phyloP scores from a whole-genome alignment of 257 asterid species.

The Knoxia roxburghii region DNA sequence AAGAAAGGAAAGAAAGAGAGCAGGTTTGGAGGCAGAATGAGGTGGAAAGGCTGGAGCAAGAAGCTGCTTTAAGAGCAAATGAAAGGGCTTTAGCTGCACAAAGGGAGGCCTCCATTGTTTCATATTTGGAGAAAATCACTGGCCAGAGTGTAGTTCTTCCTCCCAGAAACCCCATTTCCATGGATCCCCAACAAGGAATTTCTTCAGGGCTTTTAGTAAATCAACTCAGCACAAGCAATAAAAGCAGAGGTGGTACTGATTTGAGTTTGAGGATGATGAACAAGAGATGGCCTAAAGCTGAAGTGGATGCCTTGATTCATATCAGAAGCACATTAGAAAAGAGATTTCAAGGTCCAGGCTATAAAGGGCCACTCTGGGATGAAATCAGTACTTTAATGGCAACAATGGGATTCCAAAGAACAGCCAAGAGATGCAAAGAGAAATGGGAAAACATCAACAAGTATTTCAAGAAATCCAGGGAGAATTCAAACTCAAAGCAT shows the following conservation, averaged over 20 bases:
- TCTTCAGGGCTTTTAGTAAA: background rate
- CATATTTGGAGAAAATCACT: conserved; percentile 53
- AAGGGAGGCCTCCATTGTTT: conserved; percentile 47
- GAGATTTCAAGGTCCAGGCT: conserved; percentile 11
- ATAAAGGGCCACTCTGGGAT: conserved; percentile 22
- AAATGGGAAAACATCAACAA: conserved; percentile 68
- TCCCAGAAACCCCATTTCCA: background rate
- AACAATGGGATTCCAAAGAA: conserved; percentile 37
- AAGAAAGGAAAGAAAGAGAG: conserved; percentile 47
- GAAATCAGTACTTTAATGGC: conserved; percentile 22
- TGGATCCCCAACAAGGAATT: background rate
- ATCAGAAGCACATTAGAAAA: conserved; percentile 28
- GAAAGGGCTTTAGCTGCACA: conserved; percentile 35
- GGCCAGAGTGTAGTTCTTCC: conserved; percentile 37
- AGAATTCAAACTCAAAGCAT: conserved; percentile 38
- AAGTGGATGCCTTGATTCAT: conserved; percentile 40
- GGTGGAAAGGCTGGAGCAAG: conserved; percentile 31
- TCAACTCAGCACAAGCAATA: background rate
- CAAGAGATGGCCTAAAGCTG: conserved; percentile 28
- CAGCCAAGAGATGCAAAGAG: conserved; percentile 53
- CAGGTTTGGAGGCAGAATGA: conserved; percentile 52
- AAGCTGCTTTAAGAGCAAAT: conserved; percentile 32
- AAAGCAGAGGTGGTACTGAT: background rate
- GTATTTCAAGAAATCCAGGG: conserved; percentile 47
- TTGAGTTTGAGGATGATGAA: background rate